phyloP scores from a whole-genome alignment of 2,329 filamentous ascomycete genomes.

The Nigrospora osmanthi region DNA sequence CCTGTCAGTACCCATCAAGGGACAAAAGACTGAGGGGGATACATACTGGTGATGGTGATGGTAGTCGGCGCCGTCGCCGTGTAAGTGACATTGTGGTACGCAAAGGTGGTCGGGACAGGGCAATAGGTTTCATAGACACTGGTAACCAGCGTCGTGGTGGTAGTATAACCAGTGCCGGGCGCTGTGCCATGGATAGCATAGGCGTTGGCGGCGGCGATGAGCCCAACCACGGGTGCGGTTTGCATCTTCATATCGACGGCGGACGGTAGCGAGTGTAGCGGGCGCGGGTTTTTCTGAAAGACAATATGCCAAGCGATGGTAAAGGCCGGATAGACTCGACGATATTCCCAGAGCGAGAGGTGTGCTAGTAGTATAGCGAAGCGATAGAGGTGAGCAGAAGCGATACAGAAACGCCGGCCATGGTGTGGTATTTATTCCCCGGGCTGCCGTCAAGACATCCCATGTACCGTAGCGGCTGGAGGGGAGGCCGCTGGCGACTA shows the following conservation, averaged over 20 bases:
- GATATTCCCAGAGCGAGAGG: not conserved
- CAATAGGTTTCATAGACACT: not conserved
- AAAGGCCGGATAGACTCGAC: conserved; percentile 8
- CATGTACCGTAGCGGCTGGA: too few relatives aligned
- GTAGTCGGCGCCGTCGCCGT: conserved; percentile 32
- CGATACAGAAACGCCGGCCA: not conserved
- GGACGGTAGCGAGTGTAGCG: conserved; percentile 13
- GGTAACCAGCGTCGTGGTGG: not conserved
- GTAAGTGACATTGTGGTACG: conserved; percentile 33
- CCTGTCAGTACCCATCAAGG: conserved; percentile 14
- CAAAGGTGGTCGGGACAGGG: conserved; percentile 26
- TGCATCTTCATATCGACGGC: conserved; percentile 27
- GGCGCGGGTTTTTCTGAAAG: conserved; percentile 10
- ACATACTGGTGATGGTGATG: conserved; percentile 36
- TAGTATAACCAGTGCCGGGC: not conserved
- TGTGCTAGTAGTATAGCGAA: not conserved
- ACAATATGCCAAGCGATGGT: conserved; percentile 14
- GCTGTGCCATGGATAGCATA: conserved; percentile 4
- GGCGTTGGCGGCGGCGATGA: conserved; percentile 20
- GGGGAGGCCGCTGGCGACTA: too few relatives aligned
- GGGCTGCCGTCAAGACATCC: not conserved
- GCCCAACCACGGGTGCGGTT: conserved; percentile 20
- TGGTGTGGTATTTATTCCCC: not conserved
- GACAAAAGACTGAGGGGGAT: not conserved
- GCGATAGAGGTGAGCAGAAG: not conserved